These are phyloP conservation scores for Acanthamoeba lenticulata DNA, from an alignment of 208 protist genomes.

Conservation along the genomic window DNA sequence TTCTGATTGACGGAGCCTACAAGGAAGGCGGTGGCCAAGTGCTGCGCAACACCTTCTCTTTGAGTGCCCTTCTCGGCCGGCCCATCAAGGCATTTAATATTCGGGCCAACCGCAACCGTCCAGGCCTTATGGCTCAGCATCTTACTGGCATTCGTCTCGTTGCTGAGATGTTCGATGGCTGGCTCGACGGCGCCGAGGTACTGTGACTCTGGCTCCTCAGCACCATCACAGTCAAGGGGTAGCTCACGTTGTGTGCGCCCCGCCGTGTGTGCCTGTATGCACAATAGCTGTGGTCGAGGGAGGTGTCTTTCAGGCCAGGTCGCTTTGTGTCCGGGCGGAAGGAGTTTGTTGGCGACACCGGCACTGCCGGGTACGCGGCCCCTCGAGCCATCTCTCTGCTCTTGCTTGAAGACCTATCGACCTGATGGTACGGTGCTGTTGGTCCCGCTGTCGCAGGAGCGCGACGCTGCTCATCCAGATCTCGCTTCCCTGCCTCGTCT, in stretches of 20 bases:
- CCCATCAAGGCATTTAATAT: slow-evolving; percentile 74
- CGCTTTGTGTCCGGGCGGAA: not conserved
- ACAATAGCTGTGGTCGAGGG: slow-evolving; percentile 24
- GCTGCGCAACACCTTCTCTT: slow-evolving; percentile 73
- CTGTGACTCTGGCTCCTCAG: no score
- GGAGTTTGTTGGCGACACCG: slow-evolving; percentile 28
- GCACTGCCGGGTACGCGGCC: slow-evolving; percentile 56
- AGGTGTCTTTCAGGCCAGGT: slow-evolving; percentile 47
- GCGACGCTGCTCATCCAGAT: slow-evolving; percentile 70
- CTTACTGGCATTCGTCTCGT: slow-evolving; percentile 77
- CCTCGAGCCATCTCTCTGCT: not conserved
- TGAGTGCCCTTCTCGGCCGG: slow-evolving; percentile 64
- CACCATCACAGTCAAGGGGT: not conserved
- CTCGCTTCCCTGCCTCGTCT: slow-evolving; percentile 71
- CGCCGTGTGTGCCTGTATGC: no score
- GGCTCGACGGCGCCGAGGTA: slow-evolving; percentile 23
- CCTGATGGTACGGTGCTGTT: no score
- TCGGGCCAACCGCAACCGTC: slow-evolving; percentile 70
- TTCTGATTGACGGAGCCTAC: slow-evolving; percentile 21
- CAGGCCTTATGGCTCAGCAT: slow-evolving; percentile 78
- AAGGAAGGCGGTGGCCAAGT: slow-evolving; percentile 82
- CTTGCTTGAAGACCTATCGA: not conserved
- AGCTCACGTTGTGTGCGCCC: slow-evolving; percentile 57
- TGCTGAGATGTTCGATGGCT: slow-evolving; percentile 62
- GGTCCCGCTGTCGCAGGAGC: no score